Base-by-base conservation (phyloP, 2,329 filamentous ascomycete genomes). In the Helicocarpus griseus region DNA sequence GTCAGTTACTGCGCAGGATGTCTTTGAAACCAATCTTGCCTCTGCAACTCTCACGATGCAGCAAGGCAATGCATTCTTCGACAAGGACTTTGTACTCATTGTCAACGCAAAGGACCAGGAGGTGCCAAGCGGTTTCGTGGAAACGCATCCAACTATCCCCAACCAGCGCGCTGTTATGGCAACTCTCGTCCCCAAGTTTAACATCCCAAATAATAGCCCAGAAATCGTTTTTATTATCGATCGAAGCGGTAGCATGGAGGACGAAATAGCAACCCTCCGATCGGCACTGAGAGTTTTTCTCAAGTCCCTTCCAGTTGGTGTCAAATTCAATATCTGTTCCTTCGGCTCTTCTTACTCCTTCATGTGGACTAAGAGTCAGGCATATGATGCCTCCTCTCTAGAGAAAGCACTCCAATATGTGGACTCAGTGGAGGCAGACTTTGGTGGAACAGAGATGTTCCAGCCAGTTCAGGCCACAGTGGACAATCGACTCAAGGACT, bases 141-240 rank as follows among this genome's bases (percentile, higher is more conserved):
- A 89, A 63, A 76, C 70, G 0, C 85, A 89, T 57, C 77, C 83
- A 0, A 77, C 69, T 0, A 72, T 86, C 2, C 70, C 77, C 0
- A 73, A 79, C 50, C 81, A 86, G 46, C 75, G 80, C 3, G 83
- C 85, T 0, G 62, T 89, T 53, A 87, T 89, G 83, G 71, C 78
- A 0, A 86, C 84, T 0, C 69, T 89, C 0, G 82, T 88, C 0
- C 85, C 85, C 2, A 82, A 80, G 55, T 87, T 87, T 66, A 72
- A 73, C n/a, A 68, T 87, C 0, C 78, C 80, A 0, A 62, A 74
- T 0, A 71, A 75, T 7, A 68, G 65, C 17, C 77, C 77, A 0
- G 85, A 89, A 61, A 76, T 89, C 21, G 78, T 89, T 17, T 88
- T 89, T 57, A 69, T 89, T 4, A 84, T 82, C 51, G 86, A 89